Base-by-base conservation (phyloP, 495 filamentous ascomycete genomes). In the Aspergillus sclerotioniger region DNA sequence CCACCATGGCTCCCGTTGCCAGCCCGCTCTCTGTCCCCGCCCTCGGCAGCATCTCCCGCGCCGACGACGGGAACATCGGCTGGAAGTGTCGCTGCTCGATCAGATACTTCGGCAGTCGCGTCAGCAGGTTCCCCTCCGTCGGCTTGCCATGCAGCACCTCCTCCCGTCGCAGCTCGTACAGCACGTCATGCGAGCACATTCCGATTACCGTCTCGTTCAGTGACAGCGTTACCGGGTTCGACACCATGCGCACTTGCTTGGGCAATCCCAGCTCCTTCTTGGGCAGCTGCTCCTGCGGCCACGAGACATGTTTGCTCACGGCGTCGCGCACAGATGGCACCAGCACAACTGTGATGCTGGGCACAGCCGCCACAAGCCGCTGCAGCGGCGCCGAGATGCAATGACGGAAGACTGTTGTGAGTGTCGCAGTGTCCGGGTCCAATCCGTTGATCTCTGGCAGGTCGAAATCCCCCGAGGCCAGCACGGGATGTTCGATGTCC, bases 21-120 rank as follows among this genome's bases (percentile, higher is more conserved):
- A 84, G 54, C 16, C 80, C 71, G 9, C 82, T 84, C 21, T 84
- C 81, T 8, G 61, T 75, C 8, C 74, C 81, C 28, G 76, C 80
- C 68, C 85, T 89, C 3, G 88, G 87, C 57, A 93, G 68, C 51
- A 75, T 80, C 54, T 80, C 77, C 44, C 91, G 80, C 39, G 84
- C 83, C 21, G 81, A 77, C 0, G 92, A 87, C 29, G 94, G 94
- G 61, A 90, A 97, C 12, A 98, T 67, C 12, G 94, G 94, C 66
- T 89, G 91, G 70, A 90, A 96, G 71, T 93, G 90, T 3, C 91
- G 79, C 72, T 98, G 94, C 67, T 92, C 86, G 54, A 98, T 81
- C 29, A 98, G 69, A 62, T 91, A 85, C 44, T 84, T 82, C 4
- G 87, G 81, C 16, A 89, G 67, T 28, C 94, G 71, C 6, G 86